These are phyloP conservation scores for Ophiostoma australiae DNA, from an alignment of 2,329 filamentous ascomycete species.

Conservation along the genomic window DNA sequence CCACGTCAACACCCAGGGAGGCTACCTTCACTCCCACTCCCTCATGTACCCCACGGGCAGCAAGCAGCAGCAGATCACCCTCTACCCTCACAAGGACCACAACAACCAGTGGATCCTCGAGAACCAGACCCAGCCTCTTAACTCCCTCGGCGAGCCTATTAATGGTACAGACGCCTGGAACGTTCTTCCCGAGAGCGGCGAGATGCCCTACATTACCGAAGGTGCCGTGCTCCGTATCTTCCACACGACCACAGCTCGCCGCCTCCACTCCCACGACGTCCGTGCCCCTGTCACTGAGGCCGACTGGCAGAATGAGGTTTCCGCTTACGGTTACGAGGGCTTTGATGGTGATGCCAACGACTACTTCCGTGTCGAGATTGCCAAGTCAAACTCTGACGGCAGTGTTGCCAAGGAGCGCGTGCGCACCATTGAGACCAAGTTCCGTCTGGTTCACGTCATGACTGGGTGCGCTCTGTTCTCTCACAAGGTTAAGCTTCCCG, in stretches of 20 bases:
- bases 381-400: slow-evolving; percentile 80
- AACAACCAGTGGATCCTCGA: slow-evolving; percentile 95
- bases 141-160: slow-evolving; percentile 67
- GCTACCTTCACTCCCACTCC: slow-evolving; percentile 92
- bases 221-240: slow-evolving; percentile 78
- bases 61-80: slow-evolving; percentile 97
- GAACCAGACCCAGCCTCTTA: slow-evolving; percentile 90
- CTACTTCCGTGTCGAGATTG: slow-evolving; percentile 88
- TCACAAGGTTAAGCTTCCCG: slow-evolving; percentile 97
- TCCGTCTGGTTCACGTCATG: slow-evolving; percentile 92
- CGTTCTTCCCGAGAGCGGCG: slow-evolving; percentile 49
- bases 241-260: slow-evolving; percentile 75
- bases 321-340: slow-evolving; percentile 93
- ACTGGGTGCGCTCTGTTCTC: slow-evolving; percentile 94
- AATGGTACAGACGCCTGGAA: slow-evolving; percentile 84
- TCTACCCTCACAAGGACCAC: slow-evolving; percentile 98
- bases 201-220: slow-evolving; percentile 63
- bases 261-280: slow-evolving; percentile 93
- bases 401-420: slow-evolving; percentile 75
- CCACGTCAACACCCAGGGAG: slow-evolving; percentile 95
- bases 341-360: slow-evolving; percentile 97
- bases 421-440: slow-evolving; percentile 94
- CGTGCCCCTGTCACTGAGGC: slow-evolving; percentile 79
- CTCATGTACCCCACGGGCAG: slow-evolving; percentile 97
- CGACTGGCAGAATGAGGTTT: slow-evolving; percentile 94